Conservation (phyloP, 2,329 filamentous ascomycete genomes). For the Penicillium sp. region DNA sequence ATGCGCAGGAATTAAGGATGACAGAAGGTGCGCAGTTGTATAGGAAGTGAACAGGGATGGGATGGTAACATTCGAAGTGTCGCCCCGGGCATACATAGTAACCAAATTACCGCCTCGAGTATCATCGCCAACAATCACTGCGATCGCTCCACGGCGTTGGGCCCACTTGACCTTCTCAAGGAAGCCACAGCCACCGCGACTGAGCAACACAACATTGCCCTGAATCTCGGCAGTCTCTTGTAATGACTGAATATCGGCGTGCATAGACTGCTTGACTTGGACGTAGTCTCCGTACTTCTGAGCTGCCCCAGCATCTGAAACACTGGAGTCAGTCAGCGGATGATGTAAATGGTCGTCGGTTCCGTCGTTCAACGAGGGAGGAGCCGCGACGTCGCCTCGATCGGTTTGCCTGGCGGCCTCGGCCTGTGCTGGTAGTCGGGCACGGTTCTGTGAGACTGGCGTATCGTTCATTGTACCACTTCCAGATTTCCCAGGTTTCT, state of each 20-base stretch:
- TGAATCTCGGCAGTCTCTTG: slow-evolving; percentile 92
- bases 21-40: slow-evolving; percentile 90
- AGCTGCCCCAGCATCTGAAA: slow-evolving; percentile 41
- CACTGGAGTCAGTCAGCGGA: slow-evolving; percentile 53
- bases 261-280: slow-evolving; percentile 51
- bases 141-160: slow-evolving; percentile 85
- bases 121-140: slow-evolving; percentile 92
- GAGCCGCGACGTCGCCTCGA: slow-evolving; percentile 21
- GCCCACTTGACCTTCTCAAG: slow-evolving; percentile 97
- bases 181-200: slow-evolving; percentile 93
- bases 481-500: slow-evolving; percentile 32
- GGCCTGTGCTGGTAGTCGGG: slow-evolving; percentile 33
- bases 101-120: slow-evolving; percentile 86
- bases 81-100: slow-evolving; percentile 97
- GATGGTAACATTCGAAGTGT: slow-evolving; percentile 93
- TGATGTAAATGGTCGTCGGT: slow-evolving; percentile 85
- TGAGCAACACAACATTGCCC: slow-evolving; percentile 90
- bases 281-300: slow-evolving; percentile 43
- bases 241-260: slow-evolving; percentile 89
- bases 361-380: slow-evolving; percentile 66
- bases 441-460: slow-evolving; percentile 27
- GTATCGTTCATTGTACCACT: slow-evolving; percentile 33
- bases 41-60: slow-evolving; percentile 93
- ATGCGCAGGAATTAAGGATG: slow-evolving; percentile 79
- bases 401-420: slow-evolving; percentile 30